Conservation (phyloP, 306 rosid genomes). For the Leucaena leucocephala region DNA sequence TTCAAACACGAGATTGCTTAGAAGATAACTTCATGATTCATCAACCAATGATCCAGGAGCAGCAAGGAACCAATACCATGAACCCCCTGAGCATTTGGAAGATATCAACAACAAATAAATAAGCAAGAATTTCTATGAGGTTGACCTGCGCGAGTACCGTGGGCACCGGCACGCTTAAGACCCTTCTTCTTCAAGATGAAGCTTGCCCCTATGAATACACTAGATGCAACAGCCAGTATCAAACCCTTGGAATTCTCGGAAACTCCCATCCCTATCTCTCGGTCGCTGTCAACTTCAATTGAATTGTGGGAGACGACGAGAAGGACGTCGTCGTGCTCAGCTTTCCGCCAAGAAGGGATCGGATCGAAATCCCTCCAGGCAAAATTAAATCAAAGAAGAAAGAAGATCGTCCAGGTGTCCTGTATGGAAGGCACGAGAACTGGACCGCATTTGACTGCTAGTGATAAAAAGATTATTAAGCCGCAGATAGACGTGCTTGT, state of each 20-base stretch:
- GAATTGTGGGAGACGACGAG: slow-evolving; percentile 3
- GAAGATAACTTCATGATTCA: neutral
- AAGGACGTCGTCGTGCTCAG: slow-evolving; percentile 9
- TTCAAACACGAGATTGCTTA: neutral
- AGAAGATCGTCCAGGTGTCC: neutral
- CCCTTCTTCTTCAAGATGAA: slow-evolving; percentile 97
- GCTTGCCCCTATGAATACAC: slow-evolving; percentile 85
- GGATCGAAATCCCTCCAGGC: slow-evolving; percentile 24
- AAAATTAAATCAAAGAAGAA: neutral
- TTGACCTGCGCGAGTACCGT: slow-evolving; percentile 85
- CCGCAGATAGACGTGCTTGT: neutral
- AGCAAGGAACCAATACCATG: neutral
- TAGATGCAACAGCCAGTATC: slow-evolving; percentile 76
- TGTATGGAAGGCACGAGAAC: neutral
- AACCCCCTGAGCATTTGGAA: neutral
- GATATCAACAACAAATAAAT: neutral
- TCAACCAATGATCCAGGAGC: neutral
- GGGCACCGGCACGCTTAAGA: slow-evolving; percentile 77
- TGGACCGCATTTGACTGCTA: neutral
- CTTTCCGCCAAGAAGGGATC: slow-evolving; percentile 43
- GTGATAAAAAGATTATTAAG: neutral
- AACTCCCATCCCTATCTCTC: slow-evolving; percentile 48
- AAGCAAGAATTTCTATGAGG: neutral
- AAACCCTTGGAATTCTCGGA: slow-evolving; percentile 77
- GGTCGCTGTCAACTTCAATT: slow-evolving; percentile 28